Base-by-base conservation (phyloP, 257 asterid genomes). In the Solanum etuberosum region DNA sequence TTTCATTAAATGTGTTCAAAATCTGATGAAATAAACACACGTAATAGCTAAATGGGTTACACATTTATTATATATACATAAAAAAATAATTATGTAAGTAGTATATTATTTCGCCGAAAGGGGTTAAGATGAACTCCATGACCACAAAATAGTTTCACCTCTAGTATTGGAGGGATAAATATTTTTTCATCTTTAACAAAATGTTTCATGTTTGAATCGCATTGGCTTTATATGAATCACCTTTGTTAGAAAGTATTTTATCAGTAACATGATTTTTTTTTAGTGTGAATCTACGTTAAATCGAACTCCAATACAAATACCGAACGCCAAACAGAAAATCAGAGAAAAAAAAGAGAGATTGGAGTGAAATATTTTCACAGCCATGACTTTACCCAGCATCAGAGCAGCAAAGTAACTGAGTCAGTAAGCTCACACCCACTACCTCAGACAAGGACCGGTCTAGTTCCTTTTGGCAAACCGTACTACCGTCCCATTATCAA, bases 401-500 rank as follows among this genome's bases (percentile, higher is more conserved):
- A n/a, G 70, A 38, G 61, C 89, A 86, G 61, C 85, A 48, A 67
- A 37, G 87, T 85, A 78, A 81, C 90, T 89, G 80, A 83, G 82
- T 73, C 83, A 85, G 86, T 86, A 92, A 92, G 93, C 93, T 91
- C 91, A 90, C 93, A 88, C 88, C 81, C 34, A 83, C 94, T 92
- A 91, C 93, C 37, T 85, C 51, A 48, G 92, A 93, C 84, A 93
- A 89, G 85, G 94, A 94, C 95, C 91, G 88, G 94, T 88, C 93
- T 92, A 87, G 92, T 89, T 91, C 93, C 87, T 89, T 92, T 93
- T 88, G 92, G 91, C 91, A 91, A 92, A 84, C 73, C 90, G 70
- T 70, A 61, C 59, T 48, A 68, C 71, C 77, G 68, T 51, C 92
- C 82, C 73, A 35, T 83, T 77, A 67, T 42, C 37, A 67, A 88